Evolutionary conservation across 148 eudicot species (phyloP).

Genomic region (Amaranthus hypochondriacus): DNA sequence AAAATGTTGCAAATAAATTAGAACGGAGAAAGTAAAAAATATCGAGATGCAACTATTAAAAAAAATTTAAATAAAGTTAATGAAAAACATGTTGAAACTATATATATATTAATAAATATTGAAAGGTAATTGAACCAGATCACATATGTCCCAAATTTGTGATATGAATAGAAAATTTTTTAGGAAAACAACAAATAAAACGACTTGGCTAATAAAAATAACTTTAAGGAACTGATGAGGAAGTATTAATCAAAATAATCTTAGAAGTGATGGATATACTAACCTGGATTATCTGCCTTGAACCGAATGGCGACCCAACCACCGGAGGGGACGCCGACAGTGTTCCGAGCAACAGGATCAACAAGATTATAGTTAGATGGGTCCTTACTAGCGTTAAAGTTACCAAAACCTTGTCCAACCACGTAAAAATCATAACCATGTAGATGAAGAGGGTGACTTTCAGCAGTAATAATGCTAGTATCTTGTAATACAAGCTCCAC

Average conservation of each 20-base stretch:
- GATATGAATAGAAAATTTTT: no score
- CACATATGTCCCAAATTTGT: neutral
- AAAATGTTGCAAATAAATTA: no score
- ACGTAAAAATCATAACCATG: constrained; percentile 63
- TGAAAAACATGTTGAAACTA: no score
- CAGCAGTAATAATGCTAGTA: constrained; percentile 59
- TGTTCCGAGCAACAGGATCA: constrained; percentile 61
- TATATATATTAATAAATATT: no score
- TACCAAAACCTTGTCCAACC: constrained; percentile 68
- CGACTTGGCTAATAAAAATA: no score
- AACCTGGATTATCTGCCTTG: constrained; percentile 65
- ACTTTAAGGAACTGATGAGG: no score
- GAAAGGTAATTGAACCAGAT: no score
- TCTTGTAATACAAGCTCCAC: constrained; percentile 66
- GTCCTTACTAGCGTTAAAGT: constrained; percentile 50
- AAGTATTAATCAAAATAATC: no score
- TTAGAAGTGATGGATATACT: neutral
- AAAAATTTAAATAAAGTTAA: no score
- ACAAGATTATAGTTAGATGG: constrained; percentile 53
- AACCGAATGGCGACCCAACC: constrained; percentile 75
- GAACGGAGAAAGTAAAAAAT: no score
- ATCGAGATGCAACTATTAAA: no score
- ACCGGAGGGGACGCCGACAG: constrained; percentile 59
- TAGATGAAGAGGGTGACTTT: constrained; percentile 73
- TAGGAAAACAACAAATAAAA: no score